Base-by-base conservation (phyloP, 176 grass and related monocot genomes). In the Hordeum marinum region DNA sequence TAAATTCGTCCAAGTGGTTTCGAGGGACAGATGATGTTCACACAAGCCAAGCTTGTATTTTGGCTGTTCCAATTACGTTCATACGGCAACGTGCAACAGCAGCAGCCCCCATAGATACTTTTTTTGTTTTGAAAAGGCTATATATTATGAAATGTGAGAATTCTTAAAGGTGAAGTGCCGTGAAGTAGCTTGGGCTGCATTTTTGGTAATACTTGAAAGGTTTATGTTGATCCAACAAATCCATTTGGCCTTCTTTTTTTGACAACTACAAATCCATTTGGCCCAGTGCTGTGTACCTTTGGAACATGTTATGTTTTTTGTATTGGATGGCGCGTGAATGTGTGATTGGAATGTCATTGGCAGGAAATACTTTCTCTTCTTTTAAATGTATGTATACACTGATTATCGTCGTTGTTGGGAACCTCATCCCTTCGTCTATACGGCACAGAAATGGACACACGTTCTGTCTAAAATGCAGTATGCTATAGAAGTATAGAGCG, bases 1-100 rank as follows among this genome's bases (percentile, higher is more conserved):
- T 87, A 87, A 75, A 90, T 90, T 57, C 5, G 75, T 26, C 72
- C 6, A 39, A 46, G 52, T 78, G 69, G 70, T 82, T 57, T 21
- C 4, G 70, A 60, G 76, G 60, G n/a, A 69, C 65, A 74, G 24
- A 10, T 48, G 3, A 20, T 78, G 68, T 24, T 35, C 29, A n/a
- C 13, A 31, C 3, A 76, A 36, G 29, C 50, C 31, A 76, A 35
- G 29, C 18, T 8, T 76, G 29, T 57, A 6, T 12, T 58, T 58
- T 57, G 31, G 29, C 36, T 77, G 74, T 77, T 77, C 29, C 50
- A 77, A 1, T 58, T 77, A 36, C 29, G 11, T 58, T 55, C 43
- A 20, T 75, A 74, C 13, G 21, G 31, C 43, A 21, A 73, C 41
- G 59, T 57, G 50, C 59, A 77, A 24, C 52, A 77, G 11, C 50